A percentile compares a stretch with the other conserved stretches of the same genome.
Conservation (phyloP, 768 basidiomycete species). For the Nevesoporus exiguus region DNA sequence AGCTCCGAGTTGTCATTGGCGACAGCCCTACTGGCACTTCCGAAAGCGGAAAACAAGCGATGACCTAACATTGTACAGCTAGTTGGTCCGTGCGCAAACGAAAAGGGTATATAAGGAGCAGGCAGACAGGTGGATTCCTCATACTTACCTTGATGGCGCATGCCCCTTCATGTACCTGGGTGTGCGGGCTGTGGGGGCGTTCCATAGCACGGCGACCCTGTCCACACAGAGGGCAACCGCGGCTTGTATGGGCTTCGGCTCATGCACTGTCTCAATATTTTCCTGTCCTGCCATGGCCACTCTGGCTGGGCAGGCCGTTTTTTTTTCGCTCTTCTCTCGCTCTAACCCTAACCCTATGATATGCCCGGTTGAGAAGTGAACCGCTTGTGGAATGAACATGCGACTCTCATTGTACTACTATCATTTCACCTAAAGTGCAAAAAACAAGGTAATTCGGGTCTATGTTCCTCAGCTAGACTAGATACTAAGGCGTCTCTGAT, state of each 20-base stretch:
- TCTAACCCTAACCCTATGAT: conserved; percentile 53
- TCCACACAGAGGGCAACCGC: conserved; percentile 54
- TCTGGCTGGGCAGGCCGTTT: conserved; percentile 34
- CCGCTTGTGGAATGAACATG: too few relatives aligned
- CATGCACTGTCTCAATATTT: conserved; percentile 77
- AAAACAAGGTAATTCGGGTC: too few relatives aligned
- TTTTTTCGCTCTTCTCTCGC: conserved; percentile 30
- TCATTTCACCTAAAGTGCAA: too few relatives aligned
- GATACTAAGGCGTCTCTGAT: too few relatives aligned
- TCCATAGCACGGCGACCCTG: conserved; percentile 74
- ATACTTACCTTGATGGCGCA: conserved; percentile 34
- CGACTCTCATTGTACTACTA: too few relatives aligned
- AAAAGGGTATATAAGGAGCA: conserved; percentile 28
- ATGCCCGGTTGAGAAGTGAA: too few relatives aligned
- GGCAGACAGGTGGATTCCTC: conserved; percentile 11
- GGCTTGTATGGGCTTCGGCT: conserved; percentile 66
- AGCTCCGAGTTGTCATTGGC: conserved; percentile 12
- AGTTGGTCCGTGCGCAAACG: conserved; percentile 30
- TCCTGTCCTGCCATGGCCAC: conserved; percentile 58
- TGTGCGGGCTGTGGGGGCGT: conserved; percentile 49
- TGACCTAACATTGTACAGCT: background rate
- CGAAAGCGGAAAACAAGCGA: background rate
- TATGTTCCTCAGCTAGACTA: too few relatives aligned
- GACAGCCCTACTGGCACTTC: background rate
- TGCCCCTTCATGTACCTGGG: conserved; percentile 27